These are phyloP conservation scores for Nematodospora anomalae DNA, from an alignment of 1,139 yeast genomes.

Conservation along the genomic window DNA sequence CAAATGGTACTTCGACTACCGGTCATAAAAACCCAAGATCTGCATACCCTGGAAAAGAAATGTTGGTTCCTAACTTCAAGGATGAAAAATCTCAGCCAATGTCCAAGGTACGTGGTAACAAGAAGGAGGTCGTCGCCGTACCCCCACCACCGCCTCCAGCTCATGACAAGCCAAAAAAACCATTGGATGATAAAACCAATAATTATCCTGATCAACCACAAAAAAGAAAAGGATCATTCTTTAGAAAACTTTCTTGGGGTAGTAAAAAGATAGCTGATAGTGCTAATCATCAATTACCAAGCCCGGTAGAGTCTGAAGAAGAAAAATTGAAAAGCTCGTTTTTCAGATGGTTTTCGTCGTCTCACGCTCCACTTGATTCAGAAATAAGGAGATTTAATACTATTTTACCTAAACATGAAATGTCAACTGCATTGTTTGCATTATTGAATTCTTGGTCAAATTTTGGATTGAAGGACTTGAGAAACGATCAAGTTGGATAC, in stretches of 20 bases:
- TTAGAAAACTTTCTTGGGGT: conserved; percentile 66
- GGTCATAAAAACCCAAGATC: conserved; percentile 19
- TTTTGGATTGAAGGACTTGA: conserved; percentile 64
- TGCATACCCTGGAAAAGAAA: conserved; percentile 38
- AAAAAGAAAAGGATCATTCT: conserved; percentile 51
- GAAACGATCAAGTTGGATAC: conserved; percentile 42
- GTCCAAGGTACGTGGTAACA: conserved; percentile 26
- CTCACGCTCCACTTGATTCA: conserved; percentile 20
- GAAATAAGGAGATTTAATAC: conserved; percentile 44
- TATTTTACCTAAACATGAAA: conserved; percentile 52
- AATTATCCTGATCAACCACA: conserved; percentile 18
- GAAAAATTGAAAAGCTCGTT: conserved; percentile 34
- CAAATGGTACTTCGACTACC: conserved; percentile 11
- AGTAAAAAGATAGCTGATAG: conserved; percentile 35
- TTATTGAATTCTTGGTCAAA: conserved; percentile 67
- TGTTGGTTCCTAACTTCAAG: conserved; percentile 35
- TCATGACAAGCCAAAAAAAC: conserved; percentile 20
- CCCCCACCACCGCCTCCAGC: conserved; percentile 23
- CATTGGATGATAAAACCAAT: conserved; percentile 37
- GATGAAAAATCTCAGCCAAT: conserved; percentile 18
- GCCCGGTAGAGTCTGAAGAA: conserved; percentile 39
- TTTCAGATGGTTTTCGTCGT: conserved; percentile 46
- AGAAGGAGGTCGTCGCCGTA: conserved; percentile 17
- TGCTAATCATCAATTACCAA: conserved; percentile 32
- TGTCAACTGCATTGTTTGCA: conserved; percentile 64